Evolutionary conservation across 2,329 filamentous ascomycete species (phyloP).

Genomic region (Aureobasidium sp.): DNA sequence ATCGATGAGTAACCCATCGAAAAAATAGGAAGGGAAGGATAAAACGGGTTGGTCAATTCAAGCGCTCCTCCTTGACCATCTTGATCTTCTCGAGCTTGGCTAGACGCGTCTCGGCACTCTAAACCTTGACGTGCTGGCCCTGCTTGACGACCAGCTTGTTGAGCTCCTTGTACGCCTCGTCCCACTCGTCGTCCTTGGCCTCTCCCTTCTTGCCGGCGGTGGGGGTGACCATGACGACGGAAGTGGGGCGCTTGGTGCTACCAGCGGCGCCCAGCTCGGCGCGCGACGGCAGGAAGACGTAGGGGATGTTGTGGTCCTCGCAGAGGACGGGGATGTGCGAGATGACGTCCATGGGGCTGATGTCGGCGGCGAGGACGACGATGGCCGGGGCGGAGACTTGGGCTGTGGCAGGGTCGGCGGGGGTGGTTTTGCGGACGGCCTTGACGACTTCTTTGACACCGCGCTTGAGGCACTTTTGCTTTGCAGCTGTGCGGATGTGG

Average conservation of each 20-base stretch:
- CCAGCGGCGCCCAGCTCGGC: constrained; percentile 90
- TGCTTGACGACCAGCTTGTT: constrained; percentile 53
- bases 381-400: constrained; percentile 47
- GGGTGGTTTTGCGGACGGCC: constrained; percentile 83
- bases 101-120: constrained; percentile 5
- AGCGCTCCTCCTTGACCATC: not conserved
- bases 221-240: constrained; percentile 74
- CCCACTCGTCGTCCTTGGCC: constrained; percentile 38
- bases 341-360: constrained; percentile 97
- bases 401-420: constrained; percentile 51
- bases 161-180: constrained; percentile 40
- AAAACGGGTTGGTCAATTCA: not conserved
- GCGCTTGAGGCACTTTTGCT: constrained; percentile 90
- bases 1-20: not conserved
- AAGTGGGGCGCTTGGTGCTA: constrained; percentile 91
- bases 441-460: constrained; percentile 99
- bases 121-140: constrained; percentile 47
- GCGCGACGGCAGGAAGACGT: constrained; percentile 87
- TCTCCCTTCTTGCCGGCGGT: constrained; percentile 40
- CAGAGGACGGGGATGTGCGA: constrained; percentile 95
- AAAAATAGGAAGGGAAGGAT: not conserved
- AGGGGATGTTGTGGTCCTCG: constrained; percentile 96
- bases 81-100: constrained; percentile 1
- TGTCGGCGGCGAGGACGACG: constrained; percentile 90
- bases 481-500: constrained; percentile 57